Percentiles rank a stretch among this genome's conserved stretches.
phyloP scores from a whole-genome alignment of 2,329 filamentous ascomycete genomes.

The Colletotrichum ledebouriae region DNA sequence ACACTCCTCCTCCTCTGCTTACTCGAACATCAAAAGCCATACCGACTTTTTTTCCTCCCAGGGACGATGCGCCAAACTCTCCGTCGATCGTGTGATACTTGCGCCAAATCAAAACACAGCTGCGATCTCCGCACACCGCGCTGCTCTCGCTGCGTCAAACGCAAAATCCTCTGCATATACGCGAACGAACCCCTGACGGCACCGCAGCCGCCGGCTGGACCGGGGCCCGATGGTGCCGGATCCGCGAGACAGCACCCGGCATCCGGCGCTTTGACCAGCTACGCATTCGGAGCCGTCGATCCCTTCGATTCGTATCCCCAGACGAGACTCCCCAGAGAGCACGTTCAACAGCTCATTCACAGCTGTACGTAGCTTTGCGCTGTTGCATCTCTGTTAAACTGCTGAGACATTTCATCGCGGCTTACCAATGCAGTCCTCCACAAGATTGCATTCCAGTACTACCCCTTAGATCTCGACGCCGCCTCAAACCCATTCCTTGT shows the following conservation, averaged over 20 bases:
- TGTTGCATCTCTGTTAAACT: not conserved
- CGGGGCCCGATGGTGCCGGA: slow-evolving; percentile 2
- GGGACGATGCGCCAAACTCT: slow-evolving; percentile 68
- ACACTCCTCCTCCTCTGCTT: slow-evolving; percentile 22
- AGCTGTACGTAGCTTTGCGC: slow-evolving; percentile 58
- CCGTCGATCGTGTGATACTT: slow-evolving; percentile 68
- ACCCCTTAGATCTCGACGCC: slow-evolving; percentile 66
- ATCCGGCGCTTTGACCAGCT: slow-evolving; percentile 44
- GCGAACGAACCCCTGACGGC: slow-evolving; percentile 65
- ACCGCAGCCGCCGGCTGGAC: slow-evolving; percentile 16
- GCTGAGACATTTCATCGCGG: not conserved
- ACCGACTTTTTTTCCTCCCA: not conserved
- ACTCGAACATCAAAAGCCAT: not conserved
- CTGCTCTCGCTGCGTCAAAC: slow-evolving; percentile 68
- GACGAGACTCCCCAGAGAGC: slow-evolving; percentile 63
- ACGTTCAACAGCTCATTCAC: slow-evolving; percentile 68
- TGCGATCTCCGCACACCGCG: slow-evolving; percentile 67
- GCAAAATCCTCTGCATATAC: slow-evolving; percentile 62
- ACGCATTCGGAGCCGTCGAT: slow-evolving; percentile 58
- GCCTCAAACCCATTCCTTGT: slow-evolving; percentile 69
- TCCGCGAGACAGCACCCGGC: slow-evolving; percentile 9
- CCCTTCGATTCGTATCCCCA: slow-evolving; percentile 70
- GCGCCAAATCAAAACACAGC: slow-evolving; percentile 67
- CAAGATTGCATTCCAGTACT: slow-evolving; percentile 72
- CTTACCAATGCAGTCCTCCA: slow-evolving; percentile 59